Conservation (phyloP, 331 rosid genomes). For the Prunus yedoensis region DNA sequence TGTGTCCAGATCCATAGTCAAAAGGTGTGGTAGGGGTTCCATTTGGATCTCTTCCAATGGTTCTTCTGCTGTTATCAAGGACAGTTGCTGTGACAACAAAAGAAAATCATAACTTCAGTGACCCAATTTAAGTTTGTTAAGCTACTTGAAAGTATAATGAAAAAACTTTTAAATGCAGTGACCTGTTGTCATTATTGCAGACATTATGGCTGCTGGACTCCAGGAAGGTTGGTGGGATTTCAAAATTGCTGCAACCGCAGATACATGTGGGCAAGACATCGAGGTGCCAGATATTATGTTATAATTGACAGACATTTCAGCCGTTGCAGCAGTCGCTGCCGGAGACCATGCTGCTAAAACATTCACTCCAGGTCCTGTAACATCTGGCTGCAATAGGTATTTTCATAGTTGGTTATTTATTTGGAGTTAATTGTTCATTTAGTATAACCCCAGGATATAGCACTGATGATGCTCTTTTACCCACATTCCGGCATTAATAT, state of each 20-base stretch:
- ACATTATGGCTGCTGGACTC: slow-evolving; percentile 72
- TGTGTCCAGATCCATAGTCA: slow-evolving; percentile 64
- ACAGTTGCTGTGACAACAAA: slow-evolving; percentile 44
- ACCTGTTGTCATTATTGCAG: slow-evolving; percentile 68
- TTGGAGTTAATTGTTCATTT: neutral
- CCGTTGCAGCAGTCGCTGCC: slow-evolving; percentile 41
- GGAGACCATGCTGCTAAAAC: slow-evolving; percentile 82
- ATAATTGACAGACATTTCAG: slow-evolving; percentile 43
- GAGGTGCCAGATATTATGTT: slow-evolving; percentile 73
- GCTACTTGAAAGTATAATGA: neutral
- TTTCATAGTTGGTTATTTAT: slow-evolving; percentile 12
- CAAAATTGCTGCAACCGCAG: slow-evolving; percentile 57
- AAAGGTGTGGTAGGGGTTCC: slow-evolving; percentile 58
- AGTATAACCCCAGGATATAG: neutral
- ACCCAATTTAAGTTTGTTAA: neutral
- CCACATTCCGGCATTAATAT: neutral
- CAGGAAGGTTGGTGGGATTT: slow-evolving; percentile 50
- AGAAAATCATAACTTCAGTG: slow-evolving; percentile 10
- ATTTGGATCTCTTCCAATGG: slow-evolving; percentile 63
- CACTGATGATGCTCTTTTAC: slow-evolving; percentile 5
- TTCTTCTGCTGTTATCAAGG: slow-evolving; percentile 38
- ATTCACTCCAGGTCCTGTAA: slow-evolving; percentile 66
- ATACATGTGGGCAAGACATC: slow-evolving; percentile 63
- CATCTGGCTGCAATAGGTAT: slow-evolving; percentile 54
- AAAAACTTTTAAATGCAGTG: neutral